Conservation (phyloP, 164 flowering plant species). For the Malania oleifera region DNA sequence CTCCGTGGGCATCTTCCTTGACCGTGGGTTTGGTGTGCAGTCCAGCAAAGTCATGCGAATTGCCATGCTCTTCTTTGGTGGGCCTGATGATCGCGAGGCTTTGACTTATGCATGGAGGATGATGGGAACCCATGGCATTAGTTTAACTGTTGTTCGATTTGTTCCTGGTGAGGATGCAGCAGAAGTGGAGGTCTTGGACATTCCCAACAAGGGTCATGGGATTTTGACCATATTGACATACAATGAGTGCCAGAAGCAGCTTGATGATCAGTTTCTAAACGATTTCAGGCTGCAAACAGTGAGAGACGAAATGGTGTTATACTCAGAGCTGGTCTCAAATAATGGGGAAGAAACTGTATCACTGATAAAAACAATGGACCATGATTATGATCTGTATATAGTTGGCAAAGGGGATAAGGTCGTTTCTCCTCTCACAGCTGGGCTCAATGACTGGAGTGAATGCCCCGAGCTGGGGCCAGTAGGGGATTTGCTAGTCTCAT, state of each 20-base stretch:
- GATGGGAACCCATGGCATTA: constrained; percentile 10
- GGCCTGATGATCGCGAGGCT: constrained; percentile 51
- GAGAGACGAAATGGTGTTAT: constrained; percentile 6
- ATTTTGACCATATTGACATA: constrained; percentile 9
- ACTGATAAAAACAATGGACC: constrained; percentile 14
- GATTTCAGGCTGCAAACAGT: constrained; percentile 14
- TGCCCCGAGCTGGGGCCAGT: constrained; percentile 34
- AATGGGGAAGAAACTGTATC: constrained; percentile 23
- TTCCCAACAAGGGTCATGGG: not conserved
- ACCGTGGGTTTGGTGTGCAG: constrained; percentile 23
- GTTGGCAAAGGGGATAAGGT: constrained; percentile 28
- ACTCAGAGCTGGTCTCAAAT: constrained; percentile 13
- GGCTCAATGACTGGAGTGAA: constrained; percentile 29
- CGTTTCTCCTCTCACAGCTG: constrained; percentile 19
- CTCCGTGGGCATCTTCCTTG: constrained; percentile 36
- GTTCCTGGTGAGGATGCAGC: constrained; percentile 16
- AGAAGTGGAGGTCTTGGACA: not conserved
- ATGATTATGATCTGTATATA: constrained; percentile 16
- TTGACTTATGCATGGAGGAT: constrained; percentile 39
- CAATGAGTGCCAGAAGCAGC: constrained; percentile 15
- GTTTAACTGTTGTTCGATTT: constrained; percentile 29
- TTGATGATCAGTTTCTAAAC: constrained; percentile 20
- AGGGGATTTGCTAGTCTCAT: constrained; percentile 28
- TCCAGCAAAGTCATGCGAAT: constrained; percentile 4
- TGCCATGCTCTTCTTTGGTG: constrained; percentile 32